phyloP scores from a whole-genome alignment of 31 red algal species.

The Pterothamnion heteromorphum region DNA sequence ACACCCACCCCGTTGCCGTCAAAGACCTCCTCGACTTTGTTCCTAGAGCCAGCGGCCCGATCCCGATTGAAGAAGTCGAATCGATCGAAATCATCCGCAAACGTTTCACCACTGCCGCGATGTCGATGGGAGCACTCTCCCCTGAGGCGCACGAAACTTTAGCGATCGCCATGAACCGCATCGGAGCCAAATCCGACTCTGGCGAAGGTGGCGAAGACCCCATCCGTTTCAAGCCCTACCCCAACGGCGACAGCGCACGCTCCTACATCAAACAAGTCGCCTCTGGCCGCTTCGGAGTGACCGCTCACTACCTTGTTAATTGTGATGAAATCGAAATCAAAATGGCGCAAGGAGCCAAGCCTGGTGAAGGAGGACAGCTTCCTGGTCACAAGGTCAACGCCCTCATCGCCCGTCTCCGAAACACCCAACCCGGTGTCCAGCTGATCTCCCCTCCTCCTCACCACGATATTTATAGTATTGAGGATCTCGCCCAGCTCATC shows the following conservation, averaged over 20 bases:
- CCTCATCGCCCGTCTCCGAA: neutral
- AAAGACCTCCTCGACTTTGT: neutral
- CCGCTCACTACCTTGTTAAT: slow-evolving; percentile 16
- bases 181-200: slow-evolving; percentile 37
- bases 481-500: slow-evolving; percentile 33
- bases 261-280: slow-evolving; percentile 25
- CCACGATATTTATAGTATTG: slow-evolving; percentile 40
- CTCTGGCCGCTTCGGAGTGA: slow-evolving; percentile 35
- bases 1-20: neutral
- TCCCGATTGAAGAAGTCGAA: neutral
- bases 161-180: slow-evolving; percentile 44
- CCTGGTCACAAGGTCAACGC: slow-evolving; percentile 8
- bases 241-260: neutral
- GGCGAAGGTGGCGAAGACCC: slow-evolving; percentile 47
- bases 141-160: slow-evolving; percentile 41
- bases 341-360: slow-evolving; percentile 45
- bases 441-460: slow-evolving; percentile 47
- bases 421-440: neutral
- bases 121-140: slow-evolving; percentile 43
- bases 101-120: slow-evolving; percentile 34
- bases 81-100: neutral
- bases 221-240: neutral
- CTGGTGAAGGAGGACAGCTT: slow-evolving; percentile 39
- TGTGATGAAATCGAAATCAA: slow-evolving; percentile 28
- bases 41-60: neutral